Base-by-base conservation (phyloP, 2,329 filamentous ascomycete genomes). In the Pseudogymnoascus sp. region DNA sequence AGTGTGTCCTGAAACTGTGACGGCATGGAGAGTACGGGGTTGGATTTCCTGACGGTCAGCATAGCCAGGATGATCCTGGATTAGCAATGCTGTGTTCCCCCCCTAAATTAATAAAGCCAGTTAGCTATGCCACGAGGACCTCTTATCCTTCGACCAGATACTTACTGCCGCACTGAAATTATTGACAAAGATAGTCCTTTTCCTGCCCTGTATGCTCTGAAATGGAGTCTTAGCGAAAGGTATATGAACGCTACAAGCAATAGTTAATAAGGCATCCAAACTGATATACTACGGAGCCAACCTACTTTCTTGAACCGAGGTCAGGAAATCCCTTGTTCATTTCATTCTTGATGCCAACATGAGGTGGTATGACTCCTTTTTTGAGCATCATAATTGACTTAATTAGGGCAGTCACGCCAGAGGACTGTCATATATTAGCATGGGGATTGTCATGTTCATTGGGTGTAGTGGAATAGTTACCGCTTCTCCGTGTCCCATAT, bases 401-500 rank as follows among this genome's bases (percentile, higher is more conserved):
- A 18, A 67, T 60, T 18, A 67, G 28, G 43, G 63, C 61, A 8
- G 63, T 58, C 1, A 66, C 53, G 1, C 63, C 66, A 1, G 64
- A 37, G 18, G 22, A 25, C 22, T 25, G 3, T 5, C 22, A 25
- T 25, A 25, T 25, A 25, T 25, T 25, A 25, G 22, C 22, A 25
- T 25, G 3, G 22, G 22, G 22, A 25, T 25, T 25, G 22, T 25
- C 22, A 25, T 25, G 22, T 25, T 25, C 22, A 25, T 25, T 25
- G 22, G 22, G 22, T 25, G 22, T 25, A 25, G 22, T 25, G 4
- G 22, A 25, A 25, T 25, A 25, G 22, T 25, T 25, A 37, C 35
- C 12, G 57, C 60, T 60, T 67, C 66, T 1, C 20, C 18, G 69
- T 88, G 84, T 0, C 85, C 85, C 1, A 88, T 73, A 43, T 87